Conservation (phyloP, 2,329 filamentous ascomycete genomes). For the Aureobasidium sp. region DNA sequence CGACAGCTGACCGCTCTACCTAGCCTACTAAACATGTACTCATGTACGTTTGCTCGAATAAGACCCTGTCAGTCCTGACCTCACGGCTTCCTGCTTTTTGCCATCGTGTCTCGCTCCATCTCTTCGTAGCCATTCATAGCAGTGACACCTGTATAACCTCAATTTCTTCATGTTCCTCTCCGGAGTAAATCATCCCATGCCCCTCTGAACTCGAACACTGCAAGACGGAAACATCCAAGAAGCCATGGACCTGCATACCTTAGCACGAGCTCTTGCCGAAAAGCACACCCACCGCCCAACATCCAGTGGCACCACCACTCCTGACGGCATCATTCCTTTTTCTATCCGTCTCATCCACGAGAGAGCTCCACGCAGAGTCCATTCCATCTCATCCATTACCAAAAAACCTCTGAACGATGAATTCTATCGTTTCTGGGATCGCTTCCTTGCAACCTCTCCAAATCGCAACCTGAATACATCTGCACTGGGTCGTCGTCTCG, state of each 20-base stretch:
- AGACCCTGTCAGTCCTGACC: background rate
- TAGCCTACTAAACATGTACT: background rate
- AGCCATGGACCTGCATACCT: background rate
- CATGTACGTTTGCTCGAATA: background rate
- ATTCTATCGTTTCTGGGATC: conserved; percentile 24
- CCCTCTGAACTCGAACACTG: background rate
- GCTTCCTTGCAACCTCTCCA: conserved; percentile 19
- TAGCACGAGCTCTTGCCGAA: background rate
- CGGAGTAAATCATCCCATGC: background rate
- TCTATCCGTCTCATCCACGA: background rate
- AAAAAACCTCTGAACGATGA: conserved; percentile 2
- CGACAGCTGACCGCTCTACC: background rate
- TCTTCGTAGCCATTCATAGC: background rate
- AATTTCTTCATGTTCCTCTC: no score
- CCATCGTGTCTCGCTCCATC: background rate
- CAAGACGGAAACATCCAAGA: no score
- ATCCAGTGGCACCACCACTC: background rate
- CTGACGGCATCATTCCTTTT: background rate
- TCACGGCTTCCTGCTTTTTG: background rate
- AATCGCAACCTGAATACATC: background rate
- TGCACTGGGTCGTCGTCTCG: background rate
- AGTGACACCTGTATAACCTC: background rate
- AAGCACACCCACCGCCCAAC: background rate
- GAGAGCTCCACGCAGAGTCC: background rate
- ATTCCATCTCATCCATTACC: background rate